A percentile compares a stretch with the other conserved stretches of the same genome.
phyloP scores from a whole-genome alignment of 1,284 basidiomycete genomes.

The Blastosporella zonata region DNA sequence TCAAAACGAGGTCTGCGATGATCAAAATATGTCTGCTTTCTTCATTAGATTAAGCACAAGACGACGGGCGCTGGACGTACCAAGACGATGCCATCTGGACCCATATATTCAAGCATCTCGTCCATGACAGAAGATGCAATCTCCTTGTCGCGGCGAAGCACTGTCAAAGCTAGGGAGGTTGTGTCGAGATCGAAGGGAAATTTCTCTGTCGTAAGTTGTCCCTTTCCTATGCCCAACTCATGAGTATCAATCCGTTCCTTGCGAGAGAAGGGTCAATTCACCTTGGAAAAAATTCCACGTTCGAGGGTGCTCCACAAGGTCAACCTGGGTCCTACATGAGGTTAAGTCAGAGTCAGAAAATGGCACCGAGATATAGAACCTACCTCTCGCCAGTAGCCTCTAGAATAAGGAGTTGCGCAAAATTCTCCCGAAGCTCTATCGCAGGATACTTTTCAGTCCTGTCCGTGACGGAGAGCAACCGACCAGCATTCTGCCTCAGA shows the following conservation, averaged over 20 bases:
- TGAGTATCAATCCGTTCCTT: neutral
- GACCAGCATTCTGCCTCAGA: slow-evolving; percentile 38
- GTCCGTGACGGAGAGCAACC: slow-evolving; percentile 44
- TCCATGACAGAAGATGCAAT: slow-evolving; percentile 45
- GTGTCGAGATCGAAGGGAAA: slow-evolving; percentile 53
- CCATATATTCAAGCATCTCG: slow-evolving; percentile 49
- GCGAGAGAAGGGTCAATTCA: slow-evolving; percentile 15
- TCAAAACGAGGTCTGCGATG: slow-evolving; percentile 48
- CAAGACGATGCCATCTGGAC: slow-evolving; percentile 50
- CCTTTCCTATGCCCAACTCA: slow-evolving; percentile 30
- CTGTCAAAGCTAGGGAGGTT: slow-evolving; percentile 46
- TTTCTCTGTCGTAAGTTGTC: slow-evolving; percentile 38
- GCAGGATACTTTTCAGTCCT: slow-evolving; percentile 28
- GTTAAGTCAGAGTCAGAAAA: slow-evolving; percentile 3
- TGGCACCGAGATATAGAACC: slow-evolving; percentile 14
- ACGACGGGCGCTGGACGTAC: slow-evolving; percentile 24
- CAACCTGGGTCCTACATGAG: slow-evolving; percentile 35
- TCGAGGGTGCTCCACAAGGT: slow-evolving; percentile 39
- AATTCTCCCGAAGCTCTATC: slow-evolving; percentile 47
- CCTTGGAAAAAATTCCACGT: slow-evolving; percentile 58
- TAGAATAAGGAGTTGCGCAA: slow-evolving; percentile 55
- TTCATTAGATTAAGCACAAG: slow-evolving; percentile 2
- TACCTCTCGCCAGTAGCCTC: slow-evolving; percentile 50
- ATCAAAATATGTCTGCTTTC: slow-evolving; percentile 51
- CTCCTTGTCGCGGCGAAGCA: slow-evolving; percentile 33